Evolutionary conservation across 73 alveolate species (phyloP), one percentile per base, ranked within the genome.

Genomic region (Blepharisma stoltei): DNA sequence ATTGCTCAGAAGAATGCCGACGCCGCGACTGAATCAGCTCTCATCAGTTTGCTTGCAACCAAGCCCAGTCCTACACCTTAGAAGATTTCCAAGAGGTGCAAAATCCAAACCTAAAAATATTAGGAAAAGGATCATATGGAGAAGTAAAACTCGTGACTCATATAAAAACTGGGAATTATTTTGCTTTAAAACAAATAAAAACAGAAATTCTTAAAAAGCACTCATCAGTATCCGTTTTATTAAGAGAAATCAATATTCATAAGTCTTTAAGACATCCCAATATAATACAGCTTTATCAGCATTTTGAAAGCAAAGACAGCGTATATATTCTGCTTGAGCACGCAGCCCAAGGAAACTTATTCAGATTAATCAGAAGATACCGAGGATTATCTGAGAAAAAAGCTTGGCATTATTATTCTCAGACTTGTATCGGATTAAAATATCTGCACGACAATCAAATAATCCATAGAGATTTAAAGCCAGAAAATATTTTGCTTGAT

Each of bases 101-200:
- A 60, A 60, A 60, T 25, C 23, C 73, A 20, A 18, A 11, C 21
- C 14, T 65, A 70, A 80, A 78, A 27, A 50, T 54, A 4, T 83
- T 91, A 49, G 97, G 97, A n/a, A 86, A 78, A 66, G 97, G 97
- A 14, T 81, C 97, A 11, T 91, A 88, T 50, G 97, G 97, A 48
- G 91, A 88, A 79, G 97, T 91, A 0, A 73, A 88, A 18, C 81
- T 91, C 9, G 93, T 85, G 1, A 41, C 80, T 9, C 95, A 88
- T 73, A 86, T 80, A 69, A 55, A 60, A 65, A 78, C 91, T 6
- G 87, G 87, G 3, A 77, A 78, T 27, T 76, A 84, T 78, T 78
- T 77, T 65, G 97, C 97, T 41, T 77, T 92, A 50, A 92, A 92
- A 80, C 83, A 81, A 71, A 89, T 92, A 50, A 83, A 88, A 38